Percentiles rank a stretch among this genome's conserved stretches.
Evolutionary conservation across 1,139 yeast species (phyloP).

Genomic region (Pneumocystis murina): DNA sequence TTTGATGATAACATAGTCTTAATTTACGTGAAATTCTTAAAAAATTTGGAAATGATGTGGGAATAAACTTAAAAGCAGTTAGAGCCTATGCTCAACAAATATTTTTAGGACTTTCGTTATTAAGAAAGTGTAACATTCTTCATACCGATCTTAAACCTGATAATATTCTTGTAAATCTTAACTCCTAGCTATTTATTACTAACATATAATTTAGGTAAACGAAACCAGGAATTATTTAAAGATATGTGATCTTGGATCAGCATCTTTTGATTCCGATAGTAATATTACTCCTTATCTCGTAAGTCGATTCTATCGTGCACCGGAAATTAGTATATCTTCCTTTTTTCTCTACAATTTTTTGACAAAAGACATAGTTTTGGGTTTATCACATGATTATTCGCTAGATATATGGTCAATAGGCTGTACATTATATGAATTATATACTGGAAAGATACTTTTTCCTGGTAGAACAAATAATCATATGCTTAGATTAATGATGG

Average conservation of each 20-base stretch:
- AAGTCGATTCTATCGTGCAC: conserved; percentile 78
- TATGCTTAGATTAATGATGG: conserved; percentile 25
- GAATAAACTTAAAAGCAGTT: conserved; percentile 47
- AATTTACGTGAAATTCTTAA: conserved; percentile 74
- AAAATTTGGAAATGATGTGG: conserved; percentile 58
- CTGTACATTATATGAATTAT: conserved; percentile 70
- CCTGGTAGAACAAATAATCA: conserved; percentile 44
- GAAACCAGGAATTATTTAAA: conserved; percentile 73
- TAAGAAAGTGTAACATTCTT: conserved; percentile 60
- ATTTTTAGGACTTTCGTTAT: conserved; percentile 57
- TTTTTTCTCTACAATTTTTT: background rate
- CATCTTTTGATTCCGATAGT: conserved; percentile 59
- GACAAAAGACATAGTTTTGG: conserved; percentile 30
- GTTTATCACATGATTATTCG: conserved; percentile 76
- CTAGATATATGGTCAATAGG: conserved; percentile 89
- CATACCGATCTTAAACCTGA: conserved; percentile 89
- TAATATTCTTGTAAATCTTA: conserved; percentile 37
- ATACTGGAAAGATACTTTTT: conserved; percentile 70
- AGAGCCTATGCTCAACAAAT: conserved; percentile 73
- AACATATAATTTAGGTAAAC: conserved; percentile 38
- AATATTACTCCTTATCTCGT: conserved; percentile 81
- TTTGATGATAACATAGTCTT: conserved; percentile 26
- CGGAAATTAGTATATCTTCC: conserved; percentile 44
- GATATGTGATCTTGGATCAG: conserved; percentile 81
- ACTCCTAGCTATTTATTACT: conserved; percentile 46